Percentiles rank a stretch among this genome's conserved stretches.
Conservation (phyloP, 441 rosid genomes). For the Corymbia citriodora region DNA sequence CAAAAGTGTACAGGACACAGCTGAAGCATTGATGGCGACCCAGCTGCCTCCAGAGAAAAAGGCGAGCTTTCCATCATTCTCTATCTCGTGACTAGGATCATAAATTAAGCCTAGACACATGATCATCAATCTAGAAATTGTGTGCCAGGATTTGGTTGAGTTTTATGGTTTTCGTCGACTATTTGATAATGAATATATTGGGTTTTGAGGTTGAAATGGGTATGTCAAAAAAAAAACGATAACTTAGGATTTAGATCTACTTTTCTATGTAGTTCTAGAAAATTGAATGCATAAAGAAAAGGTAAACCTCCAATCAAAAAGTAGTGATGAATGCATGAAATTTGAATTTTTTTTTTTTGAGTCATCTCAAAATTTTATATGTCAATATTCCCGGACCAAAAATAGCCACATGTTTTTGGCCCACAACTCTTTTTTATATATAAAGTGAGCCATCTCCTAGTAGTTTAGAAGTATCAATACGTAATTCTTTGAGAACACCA, state of each 20-base stretch:
- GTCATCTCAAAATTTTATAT: neutral
- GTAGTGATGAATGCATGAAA: neutral
- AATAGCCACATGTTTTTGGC: neutral
- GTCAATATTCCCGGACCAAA: neutral
- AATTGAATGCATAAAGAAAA: neutral
- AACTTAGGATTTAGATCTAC: neutral
- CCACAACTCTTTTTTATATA: neutral
- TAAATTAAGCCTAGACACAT: neutral
- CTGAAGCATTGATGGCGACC: neutral
- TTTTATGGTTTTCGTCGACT: neutral
- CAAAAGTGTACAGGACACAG: neutral
- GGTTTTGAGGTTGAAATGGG: neutral
- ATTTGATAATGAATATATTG: neutral
- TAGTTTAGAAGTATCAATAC: neutral
- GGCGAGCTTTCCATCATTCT: neutral
- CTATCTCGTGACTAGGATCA: neutral
- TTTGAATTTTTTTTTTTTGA: neutral
- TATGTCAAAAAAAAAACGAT: neutral
- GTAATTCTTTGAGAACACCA: neutral
- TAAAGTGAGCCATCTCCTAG: neutral
- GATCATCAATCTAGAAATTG: neutral
- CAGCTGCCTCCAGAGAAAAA: neutral
- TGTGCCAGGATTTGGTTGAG: neutral
- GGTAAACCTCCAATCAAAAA: neutral
- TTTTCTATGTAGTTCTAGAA: neutral